Evolutionary conservation across 495 filamentous ascomycete species (phyloP).

Genomic region (Aspergillus conjunctus): DNA sequence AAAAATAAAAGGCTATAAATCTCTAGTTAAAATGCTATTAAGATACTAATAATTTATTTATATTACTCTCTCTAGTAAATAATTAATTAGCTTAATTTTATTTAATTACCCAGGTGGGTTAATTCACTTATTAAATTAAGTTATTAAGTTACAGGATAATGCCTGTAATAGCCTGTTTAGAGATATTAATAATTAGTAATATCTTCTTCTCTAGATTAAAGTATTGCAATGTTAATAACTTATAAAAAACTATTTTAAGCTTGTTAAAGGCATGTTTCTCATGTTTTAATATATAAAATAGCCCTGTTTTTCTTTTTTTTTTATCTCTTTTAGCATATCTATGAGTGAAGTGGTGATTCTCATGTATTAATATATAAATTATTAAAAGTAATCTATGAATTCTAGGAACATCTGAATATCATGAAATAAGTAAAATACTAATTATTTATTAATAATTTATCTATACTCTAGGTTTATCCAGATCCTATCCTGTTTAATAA

Average conservation of each 20-base stretch:
- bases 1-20: neutral
- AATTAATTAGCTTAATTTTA: too few species aligned
- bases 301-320: neutral
- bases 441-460: neutral
- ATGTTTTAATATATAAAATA: neutral
- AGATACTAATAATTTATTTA: neutral
- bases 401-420: neutral
- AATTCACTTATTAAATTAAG: too few species aligned
- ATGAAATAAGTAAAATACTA: neutral
- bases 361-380: neutral
- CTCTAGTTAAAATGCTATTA: too few species aligned
- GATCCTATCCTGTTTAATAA: neutral
- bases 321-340: neutral
- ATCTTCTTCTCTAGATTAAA: neutral
- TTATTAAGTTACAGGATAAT: too few species aligned
- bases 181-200: neutral
- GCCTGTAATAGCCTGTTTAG: too few species aligned
- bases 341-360: neutral
- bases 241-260: too few species aligned
- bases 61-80: neutral
- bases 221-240: neutral
- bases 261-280: too few species aligned
- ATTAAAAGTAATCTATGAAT: neutral
- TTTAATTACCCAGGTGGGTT: too few species aligned
- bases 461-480: neutral